Conservation (phyloP, 2,329 filamentous ascomycete species). For the Nemania abortiva region DNA sequence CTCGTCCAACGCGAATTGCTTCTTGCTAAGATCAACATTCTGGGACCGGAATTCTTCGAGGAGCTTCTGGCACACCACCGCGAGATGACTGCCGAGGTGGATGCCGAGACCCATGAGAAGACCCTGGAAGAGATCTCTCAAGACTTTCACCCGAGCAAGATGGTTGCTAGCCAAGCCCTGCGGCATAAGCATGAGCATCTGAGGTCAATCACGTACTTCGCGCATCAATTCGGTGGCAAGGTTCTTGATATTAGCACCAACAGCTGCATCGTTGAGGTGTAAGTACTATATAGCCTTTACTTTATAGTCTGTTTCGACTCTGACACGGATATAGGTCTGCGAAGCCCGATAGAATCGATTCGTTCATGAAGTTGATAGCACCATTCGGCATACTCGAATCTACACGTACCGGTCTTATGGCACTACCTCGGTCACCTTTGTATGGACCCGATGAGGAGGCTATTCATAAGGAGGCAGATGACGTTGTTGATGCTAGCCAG, state of each 20-base stretch:
- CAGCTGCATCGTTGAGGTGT: slow-evolving; percentile 98
- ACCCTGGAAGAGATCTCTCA: slow-evolving; percentile 62
- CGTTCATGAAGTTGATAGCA: slow-evolving; percentile 93
- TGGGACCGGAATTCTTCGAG: slow-evolving; percentile 98
- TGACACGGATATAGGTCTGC: slow-evolving; percentile 73
- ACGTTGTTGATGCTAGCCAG: slow-evolving; percentile 93
- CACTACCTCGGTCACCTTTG: slow-evolving; percentile 91
- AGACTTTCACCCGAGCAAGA: slow-evolving; percentile 90
- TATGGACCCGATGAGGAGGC: slow-evolving; percentile 75
- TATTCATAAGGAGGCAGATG: slow-evolving; percentile 85
- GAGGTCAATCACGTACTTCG: slow-evolving; percentile 94
- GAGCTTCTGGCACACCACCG: slow-evolving; percentile 95
- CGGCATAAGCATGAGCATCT: slow-evolving; percentile 98
- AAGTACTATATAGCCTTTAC: slow-evolving; percentile 57
- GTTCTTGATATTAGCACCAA: slow-evolving; percentile 97
- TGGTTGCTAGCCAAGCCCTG: slow-evolving; percentile 88
- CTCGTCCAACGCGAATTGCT: slow-evolving; percentile 96
- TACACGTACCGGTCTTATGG: slow-evolving; percentile 95
- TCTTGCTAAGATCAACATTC: slow-evolving; percentile 94
- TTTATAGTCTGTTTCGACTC: slow-evolving; percentile 18
- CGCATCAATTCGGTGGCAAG: slow-evolving; percentile 98
- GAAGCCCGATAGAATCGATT: slow-evolving; percentile 93
- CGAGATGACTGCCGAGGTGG: slow-evolving; percentile 75
- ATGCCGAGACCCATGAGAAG: slow-evolving; percentile 57
- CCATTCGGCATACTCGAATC: slow-evolving; percentile 98